A percentile compares a stretch with the other conserved stretches of the same genome.
phyloP scores from a whole-genome alignment of 768 basidiomycete species.

The Leccinum obscurum region DNA sequence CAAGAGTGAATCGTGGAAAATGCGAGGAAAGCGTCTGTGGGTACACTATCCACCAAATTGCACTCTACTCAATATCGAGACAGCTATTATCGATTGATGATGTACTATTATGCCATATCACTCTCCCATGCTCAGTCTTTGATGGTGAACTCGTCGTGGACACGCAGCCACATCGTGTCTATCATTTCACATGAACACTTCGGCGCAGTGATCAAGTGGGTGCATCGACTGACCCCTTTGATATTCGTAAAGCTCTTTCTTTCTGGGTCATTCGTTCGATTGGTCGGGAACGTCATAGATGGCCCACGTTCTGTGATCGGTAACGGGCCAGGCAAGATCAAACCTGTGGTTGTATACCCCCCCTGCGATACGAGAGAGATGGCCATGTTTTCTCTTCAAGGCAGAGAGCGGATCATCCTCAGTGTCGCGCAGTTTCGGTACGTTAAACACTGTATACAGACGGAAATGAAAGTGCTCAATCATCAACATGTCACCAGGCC shows the following conservation, averaged over 20 bases:
- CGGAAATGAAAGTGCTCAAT: not conserved
- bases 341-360: conserved; percentile 70
- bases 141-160: conserved; percentile 98
- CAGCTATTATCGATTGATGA: conserved; percentile 89
- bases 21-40: conserved; percentile 27
- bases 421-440: conserved; percentile 94
- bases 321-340: not conserved
- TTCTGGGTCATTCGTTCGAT: conserved; percentile 4
- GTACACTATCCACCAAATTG: conserved; percentile 4
- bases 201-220: conserved; percentile 48
- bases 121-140: conserved; percentile 72
- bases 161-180: conserved; percentile 75
- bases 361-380: conserved; percentile 87
- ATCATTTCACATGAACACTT: conserved; percentile 56
- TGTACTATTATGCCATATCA: conserved; percentile 76
- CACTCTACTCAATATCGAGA: not conserved
- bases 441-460: conserved; percentile 14
- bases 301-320: not conserved
- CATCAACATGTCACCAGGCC: conserved; percentile 52
- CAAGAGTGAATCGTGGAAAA: conserved; percentile 28
- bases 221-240: conserved; percentile 46
- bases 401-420: conserved; percentile 65
- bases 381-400: conserved; percentile 50
- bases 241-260: conserved; percentile 35
- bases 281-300: not conserved